Evolutionary conservation across 2,329 filamentous ascomycete genomes (phyloP).

Genomic region (Ceratocystis harringtonii): DNA sequence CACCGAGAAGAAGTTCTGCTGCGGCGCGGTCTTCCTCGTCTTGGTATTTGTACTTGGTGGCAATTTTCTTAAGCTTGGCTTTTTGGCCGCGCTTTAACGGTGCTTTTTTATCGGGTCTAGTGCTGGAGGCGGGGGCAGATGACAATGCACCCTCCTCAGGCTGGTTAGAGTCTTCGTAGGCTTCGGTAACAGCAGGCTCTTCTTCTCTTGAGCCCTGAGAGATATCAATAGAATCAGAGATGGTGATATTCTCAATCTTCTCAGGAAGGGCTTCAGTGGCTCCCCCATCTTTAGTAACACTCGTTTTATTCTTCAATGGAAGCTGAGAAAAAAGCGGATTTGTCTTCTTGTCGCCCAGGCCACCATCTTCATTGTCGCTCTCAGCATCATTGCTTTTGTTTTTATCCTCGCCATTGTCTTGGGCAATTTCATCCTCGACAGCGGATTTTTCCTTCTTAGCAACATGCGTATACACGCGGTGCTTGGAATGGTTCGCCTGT

Average conservation of each 20-base stretch:
- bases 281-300: neutral
- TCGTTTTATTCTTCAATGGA: neutral
- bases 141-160: slow-evolving; percentile 17
- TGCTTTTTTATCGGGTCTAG: slow-evolving; percentile 30
- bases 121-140: slow-evolving; percentile 15
- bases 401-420: neutral
- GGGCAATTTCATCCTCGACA: slow-evolving; percentile 20
- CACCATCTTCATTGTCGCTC: neutral
- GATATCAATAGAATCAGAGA: neutral
- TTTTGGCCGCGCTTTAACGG: slow-evolving; percentile 57
- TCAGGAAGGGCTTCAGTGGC: neutral
- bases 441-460: slow-evolving; percentile 18
- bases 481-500: slow-evolving; percentile 62
- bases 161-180: slow-evolving; percentile 13
- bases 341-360: neutral
- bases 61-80: slow-evolving; percentile 73
- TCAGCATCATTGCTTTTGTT: neutral
- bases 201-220: neutral
- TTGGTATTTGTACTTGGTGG: slow-evolving; percentile 80
- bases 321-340: slow-evolving; percentile 8
- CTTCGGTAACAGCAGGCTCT: neutral
- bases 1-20: slow-evolving; percentile 76
- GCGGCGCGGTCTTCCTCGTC: slow-evolving; percentile 83
- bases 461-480: slow-evolving; percentile 27
- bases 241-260: neutral